A percentile compares a stretch with the other conserved stretches of the same genome.
phyloP scores from a whole-genome alignment of 2,329 filamentous ascomycete species.

The Aspergillus amoenus region DNA sequence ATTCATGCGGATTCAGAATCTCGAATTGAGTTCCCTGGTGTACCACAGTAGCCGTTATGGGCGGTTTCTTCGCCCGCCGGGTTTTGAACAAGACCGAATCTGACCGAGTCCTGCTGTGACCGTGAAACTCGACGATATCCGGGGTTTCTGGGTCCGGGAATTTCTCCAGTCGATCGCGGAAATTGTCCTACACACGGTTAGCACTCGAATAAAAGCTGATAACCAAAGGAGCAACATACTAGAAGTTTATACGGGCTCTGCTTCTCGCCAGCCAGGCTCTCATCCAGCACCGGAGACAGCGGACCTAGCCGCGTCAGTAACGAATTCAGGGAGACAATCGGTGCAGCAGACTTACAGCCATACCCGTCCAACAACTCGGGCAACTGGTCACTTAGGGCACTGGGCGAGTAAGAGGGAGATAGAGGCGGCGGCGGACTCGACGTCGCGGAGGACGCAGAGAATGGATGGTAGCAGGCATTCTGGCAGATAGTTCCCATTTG shows the following conservation, averaged over 20 bases:
- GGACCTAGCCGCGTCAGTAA: constrained; percentile 9
- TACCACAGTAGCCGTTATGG: constrained; percentile 25
- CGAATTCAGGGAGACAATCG: background rate
- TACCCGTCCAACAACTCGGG: constrained; percentile 25
- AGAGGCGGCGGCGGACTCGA: constrained; percentile 39
- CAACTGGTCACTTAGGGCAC: constrained; percentile 32
- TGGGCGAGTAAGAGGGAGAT: constrained; percentile 38
- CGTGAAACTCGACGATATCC: constrained; percentile 18
- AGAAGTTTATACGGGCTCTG: constrained; percentile 18
- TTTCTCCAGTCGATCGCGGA: constrained; percentile 30
- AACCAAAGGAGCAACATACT: constrained; percentile 5
- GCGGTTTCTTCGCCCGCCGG: constrained; percentile 19
- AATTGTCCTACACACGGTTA: constrained; percentile 26
- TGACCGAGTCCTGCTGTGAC: constrained; percentile 22
- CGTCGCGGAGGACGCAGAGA: constrained; percentile 19
- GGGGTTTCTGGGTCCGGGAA: constrained; percentile 20
- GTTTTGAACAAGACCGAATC: constrained; percentile 29
- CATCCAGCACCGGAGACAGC: constrained; percentile 14
- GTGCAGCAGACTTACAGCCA: constrained; percentile 18
- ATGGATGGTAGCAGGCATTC: constrained; percentile 19
- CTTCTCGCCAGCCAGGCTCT: background rate
- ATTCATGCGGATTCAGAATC: constrained; percentile 39
- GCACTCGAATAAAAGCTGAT: background rate
- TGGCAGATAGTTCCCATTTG: constrained; percentile 11
- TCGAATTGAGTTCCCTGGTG: constrained; percentile 38